Conservation (phyloP, 1,284 basidiomycete species). For the Tremellales sp. region DNA sequence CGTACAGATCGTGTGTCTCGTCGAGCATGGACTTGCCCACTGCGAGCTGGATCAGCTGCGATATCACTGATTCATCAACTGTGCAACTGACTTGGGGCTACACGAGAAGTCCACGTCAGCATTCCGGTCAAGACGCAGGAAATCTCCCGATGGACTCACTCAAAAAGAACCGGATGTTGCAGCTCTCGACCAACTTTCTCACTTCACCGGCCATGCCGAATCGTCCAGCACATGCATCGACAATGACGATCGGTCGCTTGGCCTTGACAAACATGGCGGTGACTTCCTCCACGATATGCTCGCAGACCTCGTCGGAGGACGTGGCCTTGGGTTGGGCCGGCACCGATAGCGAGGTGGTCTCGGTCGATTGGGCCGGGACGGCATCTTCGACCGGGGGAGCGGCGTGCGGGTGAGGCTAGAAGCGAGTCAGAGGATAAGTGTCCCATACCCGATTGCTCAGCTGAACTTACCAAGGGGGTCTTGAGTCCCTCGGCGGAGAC, state of each 20-base stretch:
- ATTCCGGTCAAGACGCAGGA: not conserved
- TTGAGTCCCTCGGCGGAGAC: constrained; percentile 65
- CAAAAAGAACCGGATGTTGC: constrained; percentile 69
- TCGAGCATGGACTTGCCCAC: constrained; percentile 80
- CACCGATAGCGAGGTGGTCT: constrained; percentile 10
- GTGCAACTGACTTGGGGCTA: constrained; percentile 58
- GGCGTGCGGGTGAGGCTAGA: constrained; percentile 48
- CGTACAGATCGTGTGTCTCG: constrained; percentile 78
- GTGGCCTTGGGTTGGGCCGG: constrained; percentile 11
- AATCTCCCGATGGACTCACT: constrained; percentile 27
- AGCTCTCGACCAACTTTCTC: constrained; percentile 63
- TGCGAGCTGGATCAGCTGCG: constrained; percentile 6
- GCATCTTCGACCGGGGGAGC: constrained; percentile 30
- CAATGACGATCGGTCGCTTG: constrained; percentile 69
- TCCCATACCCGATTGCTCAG: constrained; percentile 5
- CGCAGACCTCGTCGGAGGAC: constrained; percentile 56
- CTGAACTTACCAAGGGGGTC: constrained; percentile 55
- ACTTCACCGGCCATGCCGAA: constrained; percentile 70
- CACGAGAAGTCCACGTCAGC: not conserved
- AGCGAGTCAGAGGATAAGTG: constrained; percentile 8
- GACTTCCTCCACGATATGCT: constrained; percentile 72
- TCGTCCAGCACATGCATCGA: constrained; percentile 82
- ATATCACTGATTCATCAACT: not conserved
- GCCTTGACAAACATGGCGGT: constrained; percentile 61
- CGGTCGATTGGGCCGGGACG: constrained; percentile 15